Evolutionary conservation across 495 filamentous ascomycete species (phyloP).

Genomic region (Melanomma pulvis-pyrius): DNA sequence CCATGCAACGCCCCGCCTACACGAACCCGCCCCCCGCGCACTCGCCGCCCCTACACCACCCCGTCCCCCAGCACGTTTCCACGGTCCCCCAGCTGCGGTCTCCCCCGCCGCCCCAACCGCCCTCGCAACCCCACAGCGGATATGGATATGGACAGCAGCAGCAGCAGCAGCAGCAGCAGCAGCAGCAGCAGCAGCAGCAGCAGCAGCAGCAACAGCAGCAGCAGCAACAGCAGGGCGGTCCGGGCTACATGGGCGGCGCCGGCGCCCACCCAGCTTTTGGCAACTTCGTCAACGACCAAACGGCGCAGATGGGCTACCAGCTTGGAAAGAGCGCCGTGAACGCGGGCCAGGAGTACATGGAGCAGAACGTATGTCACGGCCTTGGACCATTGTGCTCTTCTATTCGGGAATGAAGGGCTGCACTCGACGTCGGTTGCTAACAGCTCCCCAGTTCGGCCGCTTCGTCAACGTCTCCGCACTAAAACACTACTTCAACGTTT

Average conservation of each 20-base stretch:
- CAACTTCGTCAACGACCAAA: constrained; percentile 90
- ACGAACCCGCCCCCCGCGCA: constrained; percentile 70
- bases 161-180: constrained; percentile 56
- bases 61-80: constrained; percentile 96
- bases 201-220: constrained; percentile 65
- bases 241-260: constrained; percentile 47
- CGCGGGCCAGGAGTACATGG: constrained; percentile 88
- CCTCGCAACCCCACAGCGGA: constrained; percentile 61
- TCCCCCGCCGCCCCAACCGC: constrained; percentile 80
- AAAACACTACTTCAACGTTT: constrained; percentile 54
- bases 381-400: neutral
- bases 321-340: constrained; percentile 88
- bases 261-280: constrained; percentile 74
- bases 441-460: constrained; percentile 71
- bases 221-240: neutral
- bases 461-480: constrained; percentile 74
- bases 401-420: constrained; percentile 27
- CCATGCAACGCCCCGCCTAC: constrained; percentile 83
- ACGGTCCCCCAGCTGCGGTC: constrained; percentile 98
- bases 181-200: constrained; percentile 45
- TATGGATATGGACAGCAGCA: constrained; percentile 84
- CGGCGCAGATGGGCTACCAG: constrained; percentile 95
- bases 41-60: constrained; percentile 96
- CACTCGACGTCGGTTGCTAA: neutral
- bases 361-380: constrained; percentile 73